phyloP scores from a whole-genome alignment of 2,329 filamentous ascomycete species.

The Fusarium sp. region DNA sequence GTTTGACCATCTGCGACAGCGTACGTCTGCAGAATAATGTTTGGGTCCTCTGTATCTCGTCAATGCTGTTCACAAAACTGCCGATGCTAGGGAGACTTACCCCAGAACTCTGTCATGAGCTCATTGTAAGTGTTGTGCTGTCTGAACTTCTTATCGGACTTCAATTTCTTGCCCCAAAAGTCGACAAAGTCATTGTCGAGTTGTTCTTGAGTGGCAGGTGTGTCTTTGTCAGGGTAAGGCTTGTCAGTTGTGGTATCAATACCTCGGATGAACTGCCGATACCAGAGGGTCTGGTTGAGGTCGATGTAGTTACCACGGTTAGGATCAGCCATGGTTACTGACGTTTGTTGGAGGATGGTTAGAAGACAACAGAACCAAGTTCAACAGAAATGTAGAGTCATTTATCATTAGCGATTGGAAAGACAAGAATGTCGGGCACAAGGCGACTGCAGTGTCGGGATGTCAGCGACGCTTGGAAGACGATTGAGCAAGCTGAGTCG shows the following conservation, averaged over 20 bases:
- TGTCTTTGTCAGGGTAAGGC: neutral
- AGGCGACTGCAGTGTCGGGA: neutral
- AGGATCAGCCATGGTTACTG: neutral
- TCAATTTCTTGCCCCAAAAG: neutral
- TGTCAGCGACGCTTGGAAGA: too few species aligned
- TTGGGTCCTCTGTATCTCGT: neutral
- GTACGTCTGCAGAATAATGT: neutral
- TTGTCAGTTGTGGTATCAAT: neutral
- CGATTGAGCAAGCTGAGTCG: neutral
- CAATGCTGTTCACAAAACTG: neutral
- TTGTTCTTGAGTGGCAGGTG: neutral
- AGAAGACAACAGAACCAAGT: neutral
- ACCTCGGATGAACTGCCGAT: neutral
- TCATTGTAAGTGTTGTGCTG: conserved; percentile 1
- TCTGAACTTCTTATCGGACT: neutral
- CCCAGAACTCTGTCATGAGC: neutral
- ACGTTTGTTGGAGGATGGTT: neutral
- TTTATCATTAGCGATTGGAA: neutral
- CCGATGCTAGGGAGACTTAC: rapidly evolving
- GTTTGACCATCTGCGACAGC: conserved; percentile 8
- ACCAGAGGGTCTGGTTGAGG: neutral
- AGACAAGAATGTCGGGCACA: too few species aligned
- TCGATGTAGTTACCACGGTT: neutral
- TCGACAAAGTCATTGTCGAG: neutral
- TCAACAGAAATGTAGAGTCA: neutral